phyloP scores from a whole-genome alignment of 208 protist genomes.

The Spongospora subterranea region DNA sequence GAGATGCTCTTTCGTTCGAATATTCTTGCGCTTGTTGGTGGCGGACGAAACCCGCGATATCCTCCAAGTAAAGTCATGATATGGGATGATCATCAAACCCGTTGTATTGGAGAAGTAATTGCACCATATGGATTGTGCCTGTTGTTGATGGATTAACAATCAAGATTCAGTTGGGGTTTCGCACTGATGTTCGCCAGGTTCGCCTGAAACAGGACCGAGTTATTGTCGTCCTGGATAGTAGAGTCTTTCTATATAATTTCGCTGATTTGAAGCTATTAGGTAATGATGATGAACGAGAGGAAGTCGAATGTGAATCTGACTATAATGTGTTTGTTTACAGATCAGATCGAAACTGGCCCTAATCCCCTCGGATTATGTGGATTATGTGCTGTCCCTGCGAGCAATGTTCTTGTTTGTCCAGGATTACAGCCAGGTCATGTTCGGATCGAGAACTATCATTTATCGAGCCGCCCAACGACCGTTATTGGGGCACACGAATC shows the following conservation, averaged over 20 bases:
- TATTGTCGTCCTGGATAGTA: slow-evolving; percentile 83
- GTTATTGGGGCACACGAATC: slow-evolving; percentile 81
- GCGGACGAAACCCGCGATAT: slow-evolving; percentile 82
- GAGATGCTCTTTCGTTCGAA: slow-evolving; percentile 93
- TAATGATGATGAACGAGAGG: neutral
- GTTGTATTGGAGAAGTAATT: slow-evolving; percentile 82
- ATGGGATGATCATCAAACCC: slow-evolving; percentile 87
- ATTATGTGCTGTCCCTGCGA: slow-evolving; percentile 73
- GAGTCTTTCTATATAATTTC: slow-evolving; percentile 90
- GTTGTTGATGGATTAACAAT: neutral
- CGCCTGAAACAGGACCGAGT: slow-evolving; percentile 82
- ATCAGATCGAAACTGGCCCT: slow-evolving; percentile 82
- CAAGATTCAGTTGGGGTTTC: slow-evolving; percentile 76
- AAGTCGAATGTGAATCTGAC: neutral
- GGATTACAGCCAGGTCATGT: slow-evolving; percentile 77
- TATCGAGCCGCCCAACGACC: slow-evolving; percentile 66
- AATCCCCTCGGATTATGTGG: slow-evolving; percentile 84
- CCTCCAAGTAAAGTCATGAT: slow-evolving; percentile 89
- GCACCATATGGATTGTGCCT: neutral
- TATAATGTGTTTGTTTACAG: slow-evolving; percentile 64
- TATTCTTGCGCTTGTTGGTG: slow-evolving; percentile 88
- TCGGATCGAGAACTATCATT: slow-evolving; percentile 77
- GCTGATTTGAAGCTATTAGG: slow-evolving; percentile 78
- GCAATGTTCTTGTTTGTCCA: slow-evolving; percentile 79
- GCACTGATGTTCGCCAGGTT: slow-evolving; percentile 82